These are phyloP conservation scores for Chernovozyma sophiae-reginae DNA, from an alignment of 1,139 yeast species.

Conservation along the genomic window DNA sequence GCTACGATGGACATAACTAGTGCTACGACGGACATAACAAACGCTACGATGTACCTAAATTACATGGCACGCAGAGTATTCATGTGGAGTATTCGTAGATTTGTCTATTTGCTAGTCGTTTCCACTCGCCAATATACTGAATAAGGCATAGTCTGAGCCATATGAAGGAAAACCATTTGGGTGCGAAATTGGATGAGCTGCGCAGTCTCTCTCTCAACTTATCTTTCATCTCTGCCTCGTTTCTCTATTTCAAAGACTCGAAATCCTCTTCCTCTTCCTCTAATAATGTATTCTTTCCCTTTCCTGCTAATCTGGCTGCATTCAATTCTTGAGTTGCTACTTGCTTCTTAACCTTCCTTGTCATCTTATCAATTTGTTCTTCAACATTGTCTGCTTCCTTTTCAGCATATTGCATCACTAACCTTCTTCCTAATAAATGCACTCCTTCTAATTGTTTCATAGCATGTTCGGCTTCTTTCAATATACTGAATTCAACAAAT, in stretches of 20 bases:
- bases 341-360: slow-evolving; percentile 77
- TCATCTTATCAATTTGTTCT: slow-evolving; percentile 86
- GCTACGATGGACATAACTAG: no score
- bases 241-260: neutral
- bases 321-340: slow-evolving; percentile 71
- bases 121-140: no score
- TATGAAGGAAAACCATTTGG: no score
- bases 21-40: no score
- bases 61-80: no score
- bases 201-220: no score
- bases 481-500: slow-evolving; percentile 83
- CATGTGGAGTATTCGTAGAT: no score
- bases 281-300: slow-evolving; percentile 67
- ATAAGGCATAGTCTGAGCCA: no score
- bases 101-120: no score
- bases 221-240: no score
- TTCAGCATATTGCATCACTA: slow-evolving; percentile 94
- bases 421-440: slow-evolving; percentile 91
- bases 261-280: slow-evolving; percentile 43
- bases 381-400: slow-evolving; percentile 80
- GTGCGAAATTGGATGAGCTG: no score
- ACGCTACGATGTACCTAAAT: no score
- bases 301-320: slow-evolving; percentile 70
- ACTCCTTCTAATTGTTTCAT: slow-evolving; percentile 93
- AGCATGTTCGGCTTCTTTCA: slow-evolving; percentile 94